phyloP scores from a whole-genome alignment of 108 stramenopile species.

The Thalassiosira profunda region DNA sequence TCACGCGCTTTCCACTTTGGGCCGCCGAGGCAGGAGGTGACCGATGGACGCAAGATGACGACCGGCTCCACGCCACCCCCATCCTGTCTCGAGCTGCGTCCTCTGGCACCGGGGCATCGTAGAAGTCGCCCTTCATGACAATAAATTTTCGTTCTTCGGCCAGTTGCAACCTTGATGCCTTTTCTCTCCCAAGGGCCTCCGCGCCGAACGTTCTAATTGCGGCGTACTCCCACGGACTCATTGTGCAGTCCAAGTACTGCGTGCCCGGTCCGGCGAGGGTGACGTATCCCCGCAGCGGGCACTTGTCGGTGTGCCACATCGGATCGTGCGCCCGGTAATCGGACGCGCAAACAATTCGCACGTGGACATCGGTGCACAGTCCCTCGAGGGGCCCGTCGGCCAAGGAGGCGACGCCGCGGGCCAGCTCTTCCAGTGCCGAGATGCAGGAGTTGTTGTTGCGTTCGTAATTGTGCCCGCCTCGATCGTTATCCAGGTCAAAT shows the following conservation, averaged over 20 bases:
- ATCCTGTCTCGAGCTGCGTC: background rate
- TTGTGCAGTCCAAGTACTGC: slow-evolving; percentile 50
- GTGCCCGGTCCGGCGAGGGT: slow-evolving; percentile 64
- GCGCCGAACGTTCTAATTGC: slow-evolving; percentile 51
- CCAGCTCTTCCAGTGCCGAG: slow-evolving; percentile 40
- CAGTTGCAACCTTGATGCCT: slow-evolving; percentile 12
- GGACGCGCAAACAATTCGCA: slow-evolving; percentile 62
- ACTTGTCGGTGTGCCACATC: slow-evolving; percentile 70
- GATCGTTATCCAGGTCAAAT: background rate
- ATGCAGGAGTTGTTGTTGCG: slow-evolving; percentile 26
- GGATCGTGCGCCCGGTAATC: slow-evolving; percentile 57
- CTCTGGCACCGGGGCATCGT: slow-evolving; percentile 33
- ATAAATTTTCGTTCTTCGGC: slow-evolving; percentile 65
- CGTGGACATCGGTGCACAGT: slow-evolving; percentile 41
- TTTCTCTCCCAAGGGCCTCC: background rate
- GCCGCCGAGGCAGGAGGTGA: slow-evolving; percentile 47
- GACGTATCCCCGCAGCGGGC: slow-evolving; percentile 62
- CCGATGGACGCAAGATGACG: slow-evolving; percentile 66
- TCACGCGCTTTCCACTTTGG: slow-evolving; percentile 49
- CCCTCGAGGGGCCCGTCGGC: slow-evolving; percentile 39
- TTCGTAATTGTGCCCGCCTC: background rate
- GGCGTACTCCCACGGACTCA: slow-evolving; percentile 58
- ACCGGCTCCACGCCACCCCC: slow-evolving; percentile 50
- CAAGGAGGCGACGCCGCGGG: slow-evolving; percentile 38
- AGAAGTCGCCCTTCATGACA: slow-evolving; percentile 74